Conservation (phyloP, 2,329 filamentous ascomycete species). For the Venturia aucupariae region DNA sequence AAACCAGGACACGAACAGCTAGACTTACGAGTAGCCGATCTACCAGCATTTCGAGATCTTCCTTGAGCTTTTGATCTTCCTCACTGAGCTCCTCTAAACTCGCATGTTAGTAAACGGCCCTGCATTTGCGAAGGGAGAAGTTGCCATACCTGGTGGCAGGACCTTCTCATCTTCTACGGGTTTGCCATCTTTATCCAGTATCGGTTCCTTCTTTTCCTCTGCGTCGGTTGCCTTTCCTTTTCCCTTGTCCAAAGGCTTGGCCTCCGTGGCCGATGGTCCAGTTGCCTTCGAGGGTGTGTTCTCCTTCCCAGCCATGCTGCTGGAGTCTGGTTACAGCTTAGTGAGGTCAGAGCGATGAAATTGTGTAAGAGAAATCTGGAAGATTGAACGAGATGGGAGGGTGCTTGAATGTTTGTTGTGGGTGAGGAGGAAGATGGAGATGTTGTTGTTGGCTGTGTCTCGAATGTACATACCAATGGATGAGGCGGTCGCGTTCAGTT, state of each 20-base stretch:
- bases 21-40: slow-evolving; percentile 72
- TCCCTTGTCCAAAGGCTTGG: slow-evolving; percentile 83
- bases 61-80: slow-evolving; percentile 97
- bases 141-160: slow-evolving; percentile 46
- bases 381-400: not conserved
- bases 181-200: slow-evolving; percentile 60
- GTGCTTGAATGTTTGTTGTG: not conserved
- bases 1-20: slow-evolving; percentile 11
- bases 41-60: slow-evolving; percentile 94
- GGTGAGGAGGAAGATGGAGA: not conserved
- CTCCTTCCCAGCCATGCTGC: slow-evolving; percentile 14
- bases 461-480: not conserved
- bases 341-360: not conserved
- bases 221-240: slow-evolving; percentile 83
- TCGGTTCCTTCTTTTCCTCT: slow-evolving; percentile 49
- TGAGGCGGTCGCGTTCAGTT: not conserved
- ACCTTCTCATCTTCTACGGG: slow-evolving; percentile 75
- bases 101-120: slow-evolving; percentile 26
- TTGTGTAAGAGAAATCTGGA: not conserved
- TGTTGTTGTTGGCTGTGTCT: not conserved
- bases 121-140: slow-evolving; percentile 19
- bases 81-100: slow-evolving; percentile 82
- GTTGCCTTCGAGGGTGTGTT: slow-evolving; percentile 30
- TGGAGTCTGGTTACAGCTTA: slow-evolving; percentile 12
- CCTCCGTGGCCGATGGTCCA: slow-evolving; percentile 79